Evolutionary conservation across 2,329 filamentous ascomycete genomes (phyloP).

Genomic region (Dactylonectria macrodidyma): DNA sequence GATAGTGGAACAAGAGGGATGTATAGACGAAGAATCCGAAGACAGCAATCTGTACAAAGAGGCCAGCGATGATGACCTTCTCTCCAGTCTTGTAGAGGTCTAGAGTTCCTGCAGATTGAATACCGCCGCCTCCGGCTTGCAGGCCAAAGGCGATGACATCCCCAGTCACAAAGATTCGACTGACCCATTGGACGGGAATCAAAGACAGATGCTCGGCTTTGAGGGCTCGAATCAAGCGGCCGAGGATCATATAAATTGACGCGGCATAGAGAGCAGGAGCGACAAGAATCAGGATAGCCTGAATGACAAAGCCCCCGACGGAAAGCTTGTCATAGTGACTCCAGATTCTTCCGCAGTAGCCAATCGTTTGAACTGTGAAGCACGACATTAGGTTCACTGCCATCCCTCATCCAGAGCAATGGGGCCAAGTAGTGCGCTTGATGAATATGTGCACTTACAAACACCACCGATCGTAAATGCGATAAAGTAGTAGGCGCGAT

Average conservation of each 20-base stretch:
- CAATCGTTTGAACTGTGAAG: constrained; percentile 59
- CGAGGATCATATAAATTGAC: constrained; percentile 66
- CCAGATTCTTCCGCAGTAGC: constrained; percentile 49
- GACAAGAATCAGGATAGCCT: constrained; percentile 61
- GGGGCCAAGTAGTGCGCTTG: no score
- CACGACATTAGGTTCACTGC: no score
- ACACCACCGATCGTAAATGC: constrained; percentile 63
- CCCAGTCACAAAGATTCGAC: constrained; percentile 68
- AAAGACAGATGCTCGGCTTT: constrained; percentile 53
- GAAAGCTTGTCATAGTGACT: constrained; percentile 13
- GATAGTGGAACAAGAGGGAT: constrained; percentile 7
- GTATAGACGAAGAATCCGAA: constrained; percentile 55
- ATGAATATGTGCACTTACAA: constrained; percentile 55
- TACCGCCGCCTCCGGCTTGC: constrained; percentile 62
- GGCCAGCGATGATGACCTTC: constrained; percentile 68
- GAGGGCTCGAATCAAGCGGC: constrained; percentile 59
- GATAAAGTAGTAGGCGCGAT: constrained; percentile 65
- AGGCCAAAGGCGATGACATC: constrained; percentile 68
- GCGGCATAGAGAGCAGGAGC: constrained; percentile 65
- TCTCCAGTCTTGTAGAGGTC: constrained; percentile 54
- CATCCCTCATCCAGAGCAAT: no score
- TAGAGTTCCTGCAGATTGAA: constrained; percentile 45
- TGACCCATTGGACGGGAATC: constrained; percentile 59
- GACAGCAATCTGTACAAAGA: constrained; percentile 70
- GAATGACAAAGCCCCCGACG: constrained; percentile 44